Evolutionary conservation across 371 early-diverging fungal genomes (phyloP).

Genomic region (Circinella minor): DNA sequence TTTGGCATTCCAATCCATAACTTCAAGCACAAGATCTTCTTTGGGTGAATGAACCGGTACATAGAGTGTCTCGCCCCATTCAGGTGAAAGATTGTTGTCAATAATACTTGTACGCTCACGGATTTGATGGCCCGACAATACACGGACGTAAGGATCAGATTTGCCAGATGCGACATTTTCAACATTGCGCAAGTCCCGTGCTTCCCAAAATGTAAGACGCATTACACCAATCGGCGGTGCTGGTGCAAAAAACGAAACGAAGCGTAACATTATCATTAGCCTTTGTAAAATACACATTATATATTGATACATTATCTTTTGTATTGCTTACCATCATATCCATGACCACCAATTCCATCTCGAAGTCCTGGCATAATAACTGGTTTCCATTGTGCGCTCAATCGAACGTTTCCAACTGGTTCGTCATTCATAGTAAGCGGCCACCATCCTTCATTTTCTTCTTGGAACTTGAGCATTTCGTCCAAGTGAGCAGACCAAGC

Average conservation of each 20-base stretch:
- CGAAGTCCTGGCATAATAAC: slow-evolving; percentile 50
- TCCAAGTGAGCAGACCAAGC: slow-evolving; percentile 41
- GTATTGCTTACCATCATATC: slow-evolving; percentile 35
- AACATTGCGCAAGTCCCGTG: slow-evolving; percentile 69
- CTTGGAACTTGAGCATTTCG: slow-evolving; percentile 41
- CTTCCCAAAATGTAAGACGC: slow-evolving; percentile 76
- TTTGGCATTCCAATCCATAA: slow-evolving; percentile 75
- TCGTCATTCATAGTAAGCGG: slow-evolving; percentile 24
- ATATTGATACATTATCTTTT: too few species aligned
- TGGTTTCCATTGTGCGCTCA: slow-evolving; percentile 64
- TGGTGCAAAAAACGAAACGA: slow-evolving; percentile 16
- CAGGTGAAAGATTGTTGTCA: slow-evolving; percentile 75
- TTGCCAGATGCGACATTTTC: slow-evolving; percentile 61
- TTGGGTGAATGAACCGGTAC: slow-evolving; percentile 69
- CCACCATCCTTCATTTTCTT: slow-evolving; percentile 53
- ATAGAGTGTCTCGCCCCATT: slow-evolving; percentile 86
- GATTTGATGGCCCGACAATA: slow-evolving; percentile 65
- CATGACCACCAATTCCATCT: slow-evolving; percentile 41
- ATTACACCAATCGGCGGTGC: slow-evolving; percentile 81
- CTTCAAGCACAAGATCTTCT: slow-evolving; percentile 73
- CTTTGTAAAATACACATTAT: background rate
- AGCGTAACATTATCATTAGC: background rate
- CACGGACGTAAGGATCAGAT: slow-evolving; percentile 83
- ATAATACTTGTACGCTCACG: slow-evolving; percentile 73
- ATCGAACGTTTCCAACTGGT: slow-evolving; percentile 38